A percentile compares a stretch with the other conserved stretches of the same genome.
These are phyloP conservation scores for Hydrangea macrophylla DNA, from an alignment of 148 eudicot species.

Conservation along the genomic window DNA sequence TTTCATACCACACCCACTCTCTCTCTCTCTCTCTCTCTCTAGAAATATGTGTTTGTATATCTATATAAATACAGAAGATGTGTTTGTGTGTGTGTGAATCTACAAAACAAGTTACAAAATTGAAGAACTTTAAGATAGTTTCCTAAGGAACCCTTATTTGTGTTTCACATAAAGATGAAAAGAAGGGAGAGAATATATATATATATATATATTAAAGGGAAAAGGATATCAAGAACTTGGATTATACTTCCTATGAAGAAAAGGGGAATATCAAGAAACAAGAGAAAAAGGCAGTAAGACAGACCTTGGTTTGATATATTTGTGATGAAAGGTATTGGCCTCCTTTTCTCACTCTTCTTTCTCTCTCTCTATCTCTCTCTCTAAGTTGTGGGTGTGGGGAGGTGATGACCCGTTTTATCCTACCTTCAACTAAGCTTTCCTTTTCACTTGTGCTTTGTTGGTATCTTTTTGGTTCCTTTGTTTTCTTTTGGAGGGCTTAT, in stretches of 20 bases:
- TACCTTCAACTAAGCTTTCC: constrained; percentile 16
- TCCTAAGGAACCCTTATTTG: constrained; percentile 16
- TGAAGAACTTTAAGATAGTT: constrained; percentile 23
- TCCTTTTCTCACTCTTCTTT: neutral
- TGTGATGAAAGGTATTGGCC: constrained; percentile 4
- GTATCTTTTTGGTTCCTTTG: constrained; percentile 11
- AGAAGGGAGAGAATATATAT: no score
- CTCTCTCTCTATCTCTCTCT: constrained; percentile 16
- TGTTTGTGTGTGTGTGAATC: neutral
- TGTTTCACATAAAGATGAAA: constrained; percentile 28
- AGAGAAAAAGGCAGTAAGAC: constrained; percentile 11
- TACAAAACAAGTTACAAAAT: constrained; percentile 7
- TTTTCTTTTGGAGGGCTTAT: constrained; percentile 5
- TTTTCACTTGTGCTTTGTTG: neutral
- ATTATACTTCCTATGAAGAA: constrained; percentile 10
- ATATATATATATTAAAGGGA: no score
- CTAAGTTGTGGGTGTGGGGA: constrained; percentile 15
- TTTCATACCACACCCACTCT: constrained; percentile 33
- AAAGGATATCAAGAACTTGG: constrained; percentile 23
- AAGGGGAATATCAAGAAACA: constrained; percentile 10
- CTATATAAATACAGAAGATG: neutral
- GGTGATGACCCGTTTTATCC: constrained; percentile 22
- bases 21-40: constrained; percentile 2
- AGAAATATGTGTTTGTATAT: no score
- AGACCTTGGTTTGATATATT: constrained; percentile 20